Evolutionary conservation across 139 green algal species (phyloP).

Genomic region (Trebouxia sp.): DNA sequence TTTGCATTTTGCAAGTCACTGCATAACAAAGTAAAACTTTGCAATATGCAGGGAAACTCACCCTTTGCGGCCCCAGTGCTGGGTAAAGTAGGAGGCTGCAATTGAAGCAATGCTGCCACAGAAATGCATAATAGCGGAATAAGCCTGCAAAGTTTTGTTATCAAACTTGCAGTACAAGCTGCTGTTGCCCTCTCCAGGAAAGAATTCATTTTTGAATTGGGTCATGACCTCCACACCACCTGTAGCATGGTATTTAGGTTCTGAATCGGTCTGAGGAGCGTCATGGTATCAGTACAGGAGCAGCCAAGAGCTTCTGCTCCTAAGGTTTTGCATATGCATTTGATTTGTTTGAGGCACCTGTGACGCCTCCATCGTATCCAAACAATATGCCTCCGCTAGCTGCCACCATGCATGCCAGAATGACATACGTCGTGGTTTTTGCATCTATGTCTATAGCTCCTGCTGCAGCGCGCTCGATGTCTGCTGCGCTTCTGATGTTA

Average conservation of each 20-base stretch:
- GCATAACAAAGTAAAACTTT: neutral
- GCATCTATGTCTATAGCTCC: constrained; percentile 26
- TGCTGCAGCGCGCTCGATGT: constrained; percentile 16
- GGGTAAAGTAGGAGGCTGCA: constrained; percentile 32
- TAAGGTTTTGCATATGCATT: neutral
- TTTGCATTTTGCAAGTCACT: too few relatives aligned
- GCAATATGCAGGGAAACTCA: neutral
- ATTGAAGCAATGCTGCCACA: constrained; percentile 30
- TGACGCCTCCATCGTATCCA: constrained; percentile 24
- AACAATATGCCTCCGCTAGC: constrained; percentile 30
- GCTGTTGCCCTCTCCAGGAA: neutral
- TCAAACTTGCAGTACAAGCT: constrained; percentile 27
- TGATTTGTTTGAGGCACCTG: neutral
- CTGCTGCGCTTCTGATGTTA: constrained; percentile 2
- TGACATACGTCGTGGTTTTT: constrained; percentile 26
- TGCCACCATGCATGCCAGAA: constrained; percentile 27
- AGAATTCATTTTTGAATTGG: constrained; percentile 1
- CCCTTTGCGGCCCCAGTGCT: constrained; percentile 28
- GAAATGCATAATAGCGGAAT: constrained; percentile 37
- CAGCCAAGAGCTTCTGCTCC: too few relatives aligned
- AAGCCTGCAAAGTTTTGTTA: neutral
- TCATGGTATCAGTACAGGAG: too few relatives aligned
- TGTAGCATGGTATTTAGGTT: too few relatives aligned
- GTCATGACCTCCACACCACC: constrained; percentile 14
- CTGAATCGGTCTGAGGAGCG: too few relatives aligned